Evolutionary conservation across 495 filamentous ascomycete genomes (phyloP).

Genomic region (Hyaloscypha finlandica): DNA sequence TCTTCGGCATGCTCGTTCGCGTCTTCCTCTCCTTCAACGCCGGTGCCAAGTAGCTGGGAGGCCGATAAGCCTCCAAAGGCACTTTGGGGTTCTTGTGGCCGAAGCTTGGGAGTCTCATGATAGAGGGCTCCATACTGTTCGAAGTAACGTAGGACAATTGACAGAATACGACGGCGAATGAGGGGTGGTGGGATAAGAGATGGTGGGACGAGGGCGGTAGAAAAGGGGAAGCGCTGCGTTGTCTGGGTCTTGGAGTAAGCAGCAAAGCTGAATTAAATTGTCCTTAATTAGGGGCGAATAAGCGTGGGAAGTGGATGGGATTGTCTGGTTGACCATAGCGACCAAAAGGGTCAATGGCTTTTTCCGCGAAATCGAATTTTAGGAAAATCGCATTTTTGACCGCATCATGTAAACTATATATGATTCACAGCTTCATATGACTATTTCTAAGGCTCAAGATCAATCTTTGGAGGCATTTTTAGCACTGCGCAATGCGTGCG

Average conservation of each 20-base stretch:
- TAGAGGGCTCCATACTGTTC: not conserved
- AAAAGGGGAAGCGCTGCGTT: not conserved
- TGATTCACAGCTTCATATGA: no score
- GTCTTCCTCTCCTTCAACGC: constrained; percentile 3
- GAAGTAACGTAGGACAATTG: not conserved
- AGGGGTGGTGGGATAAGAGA: not conserved
- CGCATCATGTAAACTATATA: no score
- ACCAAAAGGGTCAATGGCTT: no score
- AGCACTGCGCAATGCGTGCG: no score
- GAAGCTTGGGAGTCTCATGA: not conserved
- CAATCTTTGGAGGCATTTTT: no score
- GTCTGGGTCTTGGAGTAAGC: not conserved
- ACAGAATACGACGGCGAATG: not conserved
- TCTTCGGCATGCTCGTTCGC: constrained; percentile 4
- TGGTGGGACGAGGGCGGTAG: not conserved
- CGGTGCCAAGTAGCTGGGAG: not conserved
- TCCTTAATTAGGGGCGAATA: not conserved
- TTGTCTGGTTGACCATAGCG: no score
- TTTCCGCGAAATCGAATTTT: no score
- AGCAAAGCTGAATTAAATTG: not conserved
- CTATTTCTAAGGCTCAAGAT: no score
- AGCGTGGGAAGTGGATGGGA: not conserved
- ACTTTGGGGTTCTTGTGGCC: not conserved
- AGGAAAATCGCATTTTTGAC: no score
- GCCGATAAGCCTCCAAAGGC: not conserved